Evolutionary conservation across 2,329 filamentous ascomycete species (phyloP).

Genomic region (Aspergillus puulaauensis): DNA sequence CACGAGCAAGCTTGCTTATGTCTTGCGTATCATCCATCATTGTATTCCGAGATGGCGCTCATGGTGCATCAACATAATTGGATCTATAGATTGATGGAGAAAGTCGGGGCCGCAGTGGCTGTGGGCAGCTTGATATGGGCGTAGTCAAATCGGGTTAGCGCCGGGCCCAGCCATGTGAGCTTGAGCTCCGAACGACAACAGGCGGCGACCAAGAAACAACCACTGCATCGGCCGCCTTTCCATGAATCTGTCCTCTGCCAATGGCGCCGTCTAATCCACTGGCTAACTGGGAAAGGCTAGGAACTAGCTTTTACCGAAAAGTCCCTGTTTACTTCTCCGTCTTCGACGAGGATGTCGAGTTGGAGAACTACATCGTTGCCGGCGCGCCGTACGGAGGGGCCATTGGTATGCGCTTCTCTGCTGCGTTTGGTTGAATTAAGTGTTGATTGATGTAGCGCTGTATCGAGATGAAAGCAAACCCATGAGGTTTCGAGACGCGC

Average conservation of each 20-base stretch:
- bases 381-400: slow-evolving; percentile 93
- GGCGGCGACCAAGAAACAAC: slow-evolving; percentile 3
- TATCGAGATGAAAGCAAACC: slow-evolving; percentile 87
- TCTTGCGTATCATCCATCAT: slow-evolving; percentile 26
- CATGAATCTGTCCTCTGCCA: slow-evolving; percentile 6
- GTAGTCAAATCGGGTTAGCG: slow-evolving; percentile 13
- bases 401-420: slow-evolving; percentile 63
- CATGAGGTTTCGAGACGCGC: slow-evolving; percentile 70
- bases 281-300: slow-evolving; percentile 91
- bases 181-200: slow-evolving; percentile 14
- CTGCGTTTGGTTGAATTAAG: neutral
- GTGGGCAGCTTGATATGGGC: neutral
- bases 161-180: slow-evolving; percentile 15
- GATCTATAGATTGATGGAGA: neutral
- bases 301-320: slow-evolving; percentile 93
- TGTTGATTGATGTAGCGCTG: slow-evolving; percentile 59
- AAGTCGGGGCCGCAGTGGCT: neutral
- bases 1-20: slow-evolving; percentile 69
- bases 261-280: slow-evolving; percentile 63
- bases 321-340: slow-evolving; percentile 88
- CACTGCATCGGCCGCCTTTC: neutral
- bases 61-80: slow-evolving; percentile 2
- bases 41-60: neutral
- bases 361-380: slow-evolving; percentile 89
- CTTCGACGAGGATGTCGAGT: slow-evolving; percentile 88